Conservation (phyloP, 192 early-diverging fungal species). For the Borealophlyctis nickersoniae region DNA sequence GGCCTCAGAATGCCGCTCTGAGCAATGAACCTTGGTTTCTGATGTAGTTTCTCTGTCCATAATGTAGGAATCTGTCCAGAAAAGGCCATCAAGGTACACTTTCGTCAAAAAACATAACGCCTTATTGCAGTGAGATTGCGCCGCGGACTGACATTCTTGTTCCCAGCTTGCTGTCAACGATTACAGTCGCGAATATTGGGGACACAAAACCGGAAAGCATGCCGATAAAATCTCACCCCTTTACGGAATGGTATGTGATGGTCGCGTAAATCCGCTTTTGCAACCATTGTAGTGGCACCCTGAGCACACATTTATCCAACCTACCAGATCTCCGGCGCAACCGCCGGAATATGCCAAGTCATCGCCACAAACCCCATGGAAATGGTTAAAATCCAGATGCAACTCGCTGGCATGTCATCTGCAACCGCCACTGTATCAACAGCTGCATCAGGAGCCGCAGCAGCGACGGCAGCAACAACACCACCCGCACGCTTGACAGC, state of each 20-base stretch:
- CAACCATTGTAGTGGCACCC: too few relatives aligned
- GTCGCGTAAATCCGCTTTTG: too few relatives aligned
- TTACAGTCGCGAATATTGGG: constrained; percentile 43
- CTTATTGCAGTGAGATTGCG: neutral
- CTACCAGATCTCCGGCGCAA: constrained; percentile 38
- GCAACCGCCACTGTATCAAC: neutral
- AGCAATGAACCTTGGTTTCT: neutral
- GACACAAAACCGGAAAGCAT: constrained; percentile 14
- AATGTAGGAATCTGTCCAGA: constrained; percentile 49
- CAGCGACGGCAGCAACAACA: neutral
- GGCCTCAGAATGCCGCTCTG: neutral
- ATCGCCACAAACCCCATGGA: constrained; percentile 62
- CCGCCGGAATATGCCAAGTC: constrained; percentile 53
- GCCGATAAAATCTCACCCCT: constrained; percentile 34
- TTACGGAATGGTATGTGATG: constrained; percentile 38
- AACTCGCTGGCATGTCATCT: constrained; percentile 25
- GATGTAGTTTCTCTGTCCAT: neutral
- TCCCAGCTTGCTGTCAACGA: constrained; percentile 50
- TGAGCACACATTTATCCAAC: neutral
- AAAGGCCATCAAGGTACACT: constrained; percentile 53
- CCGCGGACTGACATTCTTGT: neutral
- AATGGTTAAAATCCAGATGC: constrained; percentile 56
- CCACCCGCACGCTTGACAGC: constrained; percentile 6
- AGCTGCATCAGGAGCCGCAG: neutral
- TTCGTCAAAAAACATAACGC: too few relatives aligned